Conservation (phyloP, 73 alveolate genomes). For the Uronychia setigera region DNA sequence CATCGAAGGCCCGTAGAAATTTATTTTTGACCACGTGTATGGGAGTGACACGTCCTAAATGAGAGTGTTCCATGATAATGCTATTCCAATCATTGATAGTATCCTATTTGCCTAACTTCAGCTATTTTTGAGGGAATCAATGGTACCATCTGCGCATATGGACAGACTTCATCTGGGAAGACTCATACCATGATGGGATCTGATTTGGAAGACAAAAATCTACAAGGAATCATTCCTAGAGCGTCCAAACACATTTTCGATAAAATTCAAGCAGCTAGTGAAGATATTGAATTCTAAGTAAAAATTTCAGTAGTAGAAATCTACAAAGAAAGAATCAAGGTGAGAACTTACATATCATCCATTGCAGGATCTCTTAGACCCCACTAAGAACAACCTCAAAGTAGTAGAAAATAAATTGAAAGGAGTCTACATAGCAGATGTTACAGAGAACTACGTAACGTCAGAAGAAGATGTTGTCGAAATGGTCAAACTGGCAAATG, state of each 20-base stretch:
- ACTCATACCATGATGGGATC: conserved; percentile 95
- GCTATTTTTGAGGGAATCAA: conserved; percentile 89
- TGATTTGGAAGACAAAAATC: conserved; percentile 74
- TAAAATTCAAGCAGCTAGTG: conserved; percentile 67
- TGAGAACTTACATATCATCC: conserved; percentile 15
- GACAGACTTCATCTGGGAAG: conserved; percentile 96
- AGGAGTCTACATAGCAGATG: conserved; percentile 83
- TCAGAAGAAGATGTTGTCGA: conserved; percentile 61
- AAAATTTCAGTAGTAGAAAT: conserved; percentile 82
- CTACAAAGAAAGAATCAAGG: conserved; percentile 76
- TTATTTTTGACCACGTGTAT: conserved; percentile 84
- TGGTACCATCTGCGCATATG: conserved; percentile 92
- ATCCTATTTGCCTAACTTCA: conserved; percentile 27
- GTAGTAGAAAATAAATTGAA: conserved; percentile 71
- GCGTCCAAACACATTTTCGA: conserved; percentile 68
- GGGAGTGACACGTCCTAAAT: conserved; percentile 71
- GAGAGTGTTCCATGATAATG: conserved; percentile 75
- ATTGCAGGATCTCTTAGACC: conserved; percentile 33
- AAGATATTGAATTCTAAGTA: conserved; percentile 70
- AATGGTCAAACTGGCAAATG: conserved; percentile 66
- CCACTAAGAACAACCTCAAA: conserved; percentile 64
- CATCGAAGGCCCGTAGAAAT: conserved; percentile 1
- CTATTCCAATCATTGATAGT: conserved; percentile 65
- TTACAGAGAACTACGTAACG: conserved; percentile 63
- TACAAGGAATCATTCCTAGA: conserved; percentile 95